phyloP scores from a whole-genome alignment of 2,329 filamentous ascomycete species.

The Ophiostoma pallidulum region DNA sequence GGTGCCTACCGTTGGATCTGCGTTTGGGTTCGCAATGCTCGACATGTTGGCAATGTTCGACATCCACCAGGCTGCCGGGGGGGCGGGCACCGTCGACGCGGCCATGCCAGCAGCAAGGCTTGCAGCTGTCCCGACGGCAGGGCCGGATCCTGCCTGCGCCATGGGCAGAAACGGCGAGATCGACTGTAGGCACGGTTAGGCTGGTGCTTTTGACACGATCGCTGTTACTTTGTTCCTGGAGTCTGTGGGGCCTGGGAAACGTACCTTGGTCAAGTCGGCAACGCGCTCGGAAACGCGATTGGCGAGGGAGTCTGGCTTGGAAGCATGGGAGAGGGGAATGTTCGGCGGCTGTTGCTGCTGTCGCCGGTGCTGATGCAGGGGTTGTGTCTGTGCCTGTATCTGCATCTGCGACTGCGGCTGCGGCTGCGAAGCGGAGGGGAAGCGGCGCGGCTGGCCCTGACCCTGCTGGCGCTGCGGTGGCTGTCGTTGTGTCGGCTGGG shows the following conservation, averaged over 20 bases:
- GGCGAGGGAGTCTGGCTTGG: neutral
- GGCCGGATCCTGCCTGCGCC: slow-evolving; percentile 11
- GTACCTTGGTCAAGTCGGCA: slow-evolving; percentile 6
- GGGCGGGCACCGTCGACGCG: slow-evolving; percentile 9
- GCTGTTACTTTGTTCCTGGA: too few species aligned
- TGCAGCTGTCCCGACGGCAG: neutral
- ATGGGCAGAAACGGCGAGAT: slow-evolving; percentile 14
- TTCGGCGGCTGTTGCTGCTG: neutral
- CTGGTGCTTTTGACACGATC: neutral
- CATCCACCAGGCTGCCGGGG: slow-evolving; percentile 22
- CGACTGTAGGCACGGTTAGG: slow-evolving; percentile 9
- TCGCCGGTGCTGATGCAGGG: neutral
- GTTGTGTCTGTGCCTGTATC: neutral
- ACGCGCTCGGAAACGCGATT: slow-evolving; percentile 5
- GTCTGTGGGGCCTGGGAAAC: neutral
- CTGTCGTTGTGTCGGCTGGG: neutral
- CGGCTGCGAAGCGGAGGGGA: too few species aligned
- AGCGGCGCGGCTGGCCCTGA: slow-evolving; percentile 1
- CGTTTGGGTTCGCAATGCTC: slow-evolving; percentile 14
- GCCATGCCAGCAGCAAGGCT: slow-evolving; percentile 1
- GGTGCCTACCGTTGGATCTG: slow-evolving; percentile 9
- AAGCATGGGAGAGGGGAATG: neutral
- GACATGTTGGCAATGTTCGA: slow-evolving; percentile 18
- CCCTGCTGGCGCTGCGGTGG: neutral
- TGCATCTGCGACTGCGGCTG: too few species aligned